Evolutionary conservation across 176 grass and related monocot species (phyloP).

Genomic region (Paspalum vaginatum): DNA sequence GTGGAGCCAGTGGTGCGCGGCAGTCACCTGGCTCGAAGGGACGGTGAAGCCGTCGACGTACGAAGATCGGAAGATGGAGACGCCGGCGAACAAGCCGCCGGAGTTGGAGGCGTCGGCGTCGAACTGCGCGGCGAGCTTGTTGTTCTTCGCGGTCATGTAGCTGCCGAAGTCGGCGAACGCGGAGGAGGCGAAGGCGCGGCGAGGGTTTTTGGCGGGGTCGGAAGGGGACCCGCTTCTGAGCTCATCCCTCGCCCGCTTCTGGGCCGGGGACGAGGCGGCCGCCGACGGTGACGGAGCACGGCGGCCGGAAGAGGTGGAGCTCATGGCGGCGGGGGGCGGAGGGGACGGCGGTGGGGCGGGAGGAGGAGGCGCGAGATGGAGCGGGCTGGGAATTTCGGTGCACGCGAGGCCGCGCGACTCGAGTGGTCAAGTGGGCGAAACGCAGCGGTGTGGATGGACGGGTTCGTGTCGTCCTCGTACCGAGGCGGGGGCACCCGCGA

Average conservation of each 20-base stretch:
- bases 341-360: background rate
- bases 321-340: conserved; percentile 28
- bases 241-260: conserved; percentile 46
- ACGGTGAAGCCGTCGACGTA: conserved; percentile 68
- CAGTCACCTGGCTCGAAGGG: conserved; percentile 63
- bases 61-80: conserved; percentile 81
- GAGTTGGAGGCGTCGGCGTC: conserved; percentile 44
- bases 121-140: conserved; percentile 68
- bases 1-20: background rate
- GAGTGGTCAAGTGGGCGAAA: background rate
- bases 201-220: conserved; percentile 42
- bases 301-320: conserved; percentile 39
- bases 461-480: too few relatives aligned
- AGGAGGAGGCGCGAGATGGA: background rate
- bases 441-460: background rate
- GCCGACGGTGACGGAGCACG: conserved; percentile 12
- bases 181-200: conserved; percentile 49
- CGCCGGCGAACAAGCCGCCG: conserved; percentile 53
- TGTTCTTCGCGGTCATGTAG: conserved; percentile 73
- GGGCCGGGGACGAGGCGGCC: conserved; percentile 6
- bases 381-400: conserved; percentile 20
- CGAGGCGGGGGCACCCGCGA: too few relatives aligned
- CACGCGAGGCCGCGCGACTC: conserved; percentile 3
- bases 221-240: conserved; percentile 18
- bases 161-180: conserved; percentile 66